Evolutionary conservation across 192 early-diverging fungal species (phyloP).

Genomic region (Dissophora globulifera): DNA sequence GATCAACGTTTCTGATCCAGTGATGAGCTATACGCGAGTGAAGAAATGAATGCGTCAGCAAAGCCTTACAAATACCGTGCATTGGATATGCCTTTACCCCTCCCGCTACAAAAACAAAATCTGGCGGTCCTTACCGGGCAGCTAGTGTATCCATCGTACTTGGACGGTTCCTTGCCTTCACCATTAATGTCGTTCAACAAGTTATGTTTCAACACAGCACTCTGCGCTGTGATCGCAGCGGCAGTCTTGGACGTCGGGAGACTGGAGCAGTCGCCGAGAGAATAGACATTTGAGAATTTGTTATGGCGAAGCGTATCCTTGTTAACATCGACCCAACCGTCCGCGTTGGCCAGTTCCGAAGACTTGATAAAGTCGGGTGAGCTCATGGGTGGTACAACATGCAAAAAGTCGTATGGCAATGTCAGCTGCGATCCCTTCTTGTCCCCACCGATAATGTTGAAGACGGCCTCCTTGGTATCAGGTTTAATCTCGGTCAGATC

Average conservation of each 20-base stretch:
- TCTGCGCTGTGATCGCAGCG: constrained; percentile 85
- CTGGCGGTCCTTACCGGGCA: constrained; percentile 82
- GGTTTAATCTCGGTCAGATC: constrained; percentile 77
- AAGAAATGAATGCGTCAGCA: not conserved
- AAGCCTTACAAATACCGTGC: too few species aligned
- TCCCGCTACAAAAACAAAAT: too few species aligned
- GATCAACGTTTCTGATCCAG: constrained; percentile 82
- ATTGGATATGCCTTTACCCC: too few species aligned
- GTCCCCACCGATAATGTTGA: constrained; percentile 68
- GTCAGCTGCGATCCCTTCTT: constrained; percentile 65
- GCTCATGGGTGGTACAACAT: constrained; percentile 86
- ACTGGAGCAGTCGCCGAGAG: constrained; percentile 85
- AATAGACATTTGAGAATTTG: constrained; percentile 80
- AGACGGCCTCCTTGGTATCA: constrained; percentile 75
- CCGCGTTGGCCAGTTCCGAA: constrained; percentile 75
- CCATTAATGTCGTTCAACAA: constrained; percentile 66
- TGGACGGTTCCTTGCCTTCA: constrained; percentile 53
- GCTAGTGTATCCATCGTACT: constrained; percentile 87
- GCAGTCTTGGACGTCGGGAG: constrained; percentile 94
- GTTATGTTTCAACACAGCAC: constrained; percentile 80
- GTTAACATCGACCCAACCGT: constrained; percentile 86
- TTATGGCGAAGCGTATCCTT: constrained; percentile 83
- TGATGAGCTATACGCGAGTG: constrained; percentile 56
- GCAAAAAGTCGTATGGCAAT: constrained; percentile 83
- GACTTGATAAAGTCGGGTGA: constrained; percentile 82